phyloP scores from a whole-genome alignment of 202 grass and related monocot genomes.

The Bolboschoenoplectus hybrid region DNA sequence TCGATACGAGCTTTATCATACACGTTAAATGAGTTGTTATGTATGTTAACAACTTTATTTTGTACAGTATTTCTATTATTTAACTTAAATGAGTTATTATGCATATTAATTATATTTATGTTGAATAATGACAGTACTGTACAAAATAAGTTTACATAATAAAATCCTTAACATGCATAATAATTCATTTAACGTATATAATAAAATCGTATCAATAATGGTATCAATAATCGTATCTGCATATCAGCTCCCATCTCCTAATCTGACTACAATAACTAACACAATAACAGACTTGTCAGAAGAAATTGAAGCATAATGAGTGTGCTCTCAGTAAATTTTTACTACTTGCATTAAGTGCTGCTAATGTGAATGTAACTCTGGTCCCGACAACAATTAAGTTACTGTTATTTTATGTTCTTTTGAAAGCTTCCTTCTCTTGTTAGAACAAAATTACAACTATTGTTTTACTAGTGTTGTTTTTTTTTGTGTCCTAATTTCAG shows the following conservation, averaged over 20 bases:
- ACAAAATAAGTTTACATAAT: no score
- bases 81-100: no score
- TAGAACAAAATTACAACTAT: not conserved
- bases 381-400: slow-evolving; percentile 8
- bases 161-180: no score
- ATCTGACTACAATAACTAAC: not conserved
- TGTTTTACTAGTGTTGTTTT: not conserved
- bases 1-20: no score
- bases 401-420: not conserved
- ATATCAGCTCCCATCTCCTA: not conserved
- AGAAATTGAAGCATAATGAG: not conserved
- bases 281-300: slow-evolving; percentile 1
- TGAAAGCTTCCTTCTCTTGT: not conserved
- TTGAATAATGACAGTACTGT: no score
- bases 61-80: no score
- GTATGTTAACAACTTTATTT: no score
- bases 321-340: not conserved
- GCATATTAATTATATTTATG: no score
- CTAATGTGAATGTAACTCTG: not conserved
- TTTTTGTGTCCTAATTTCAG: not conserved
- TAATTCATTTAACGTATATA: no score
- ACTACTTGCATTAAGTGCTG: not conserved
- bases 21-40: no score
- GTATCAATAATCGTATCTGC: no score
- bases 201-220: no score